These are phyloP conservation scores for Dioscorea alata DNA, from an alignment of 106 monocot species.

Conservation along the genomic window DNA sequence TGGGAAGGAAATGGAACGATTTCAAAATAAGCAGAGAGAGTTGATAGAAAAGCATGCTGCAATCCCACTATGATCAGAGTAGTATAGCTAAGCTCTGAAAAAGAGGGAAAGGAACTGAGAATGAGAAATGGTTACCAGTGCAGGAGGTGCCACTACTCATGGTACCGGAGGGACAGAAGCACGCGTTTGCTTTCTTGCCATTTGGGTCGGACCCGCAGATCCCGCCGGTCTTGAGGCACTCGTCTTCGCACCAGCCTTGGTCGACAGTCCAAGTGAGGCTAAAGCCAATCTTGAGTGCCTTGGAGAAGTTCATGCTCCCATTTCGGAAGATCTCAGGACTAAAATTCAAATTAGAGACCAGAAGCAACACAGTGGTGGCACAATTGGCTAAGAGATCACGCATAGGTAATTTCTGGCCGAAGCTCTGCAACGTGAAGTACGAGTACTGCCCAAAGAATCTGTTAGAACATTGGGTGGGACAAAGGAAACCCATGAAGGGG, in stretches of 20 bases:
- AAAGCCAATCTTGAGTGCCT: slow-evolving; percentile 9
- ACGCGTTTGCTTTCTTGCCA: not conserved
- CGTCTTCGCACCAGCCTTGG: slow-evolving; percentile 13
- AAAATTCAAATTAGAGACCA: not conserved
- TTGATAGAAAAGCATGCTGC: no score
- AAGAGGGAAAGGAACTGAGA: no score
- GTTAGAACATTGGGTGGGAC: not conserved
- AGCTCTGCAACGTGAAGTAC: not conserved
- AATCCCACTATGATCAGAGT: no score
- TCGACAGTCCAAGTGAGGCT: slow-evolving; percentile 12
- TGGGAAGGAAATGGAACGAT: no score
- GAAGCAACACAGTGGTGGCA: not conserved
- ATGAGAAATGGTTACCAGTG: no score
- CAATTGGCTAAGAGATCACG: not conserved
- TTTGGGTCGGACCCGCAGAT: slow-evolving; percentile 12
- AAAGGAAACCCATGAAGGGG: no score
- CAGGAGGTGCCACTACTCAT: not conserved
- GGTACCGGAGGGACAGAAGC: slow-evolving; percentile 19
- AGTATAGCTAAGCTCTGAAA: no score
- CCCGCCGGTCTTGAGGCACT: slow-evolving; percentile 17
- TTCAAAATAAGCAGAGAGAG: no score
- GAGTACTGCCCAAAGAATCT: not conserved
- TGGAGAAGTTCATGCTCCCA: not conserved
- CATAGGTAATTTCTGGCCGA: not conserved
- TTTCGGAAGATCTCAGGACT: not conserved